Base-by-base conservation (phyloP, 2,329 filamentous ascomycete genomes). In the Epichloe gansuensis region DNA sequence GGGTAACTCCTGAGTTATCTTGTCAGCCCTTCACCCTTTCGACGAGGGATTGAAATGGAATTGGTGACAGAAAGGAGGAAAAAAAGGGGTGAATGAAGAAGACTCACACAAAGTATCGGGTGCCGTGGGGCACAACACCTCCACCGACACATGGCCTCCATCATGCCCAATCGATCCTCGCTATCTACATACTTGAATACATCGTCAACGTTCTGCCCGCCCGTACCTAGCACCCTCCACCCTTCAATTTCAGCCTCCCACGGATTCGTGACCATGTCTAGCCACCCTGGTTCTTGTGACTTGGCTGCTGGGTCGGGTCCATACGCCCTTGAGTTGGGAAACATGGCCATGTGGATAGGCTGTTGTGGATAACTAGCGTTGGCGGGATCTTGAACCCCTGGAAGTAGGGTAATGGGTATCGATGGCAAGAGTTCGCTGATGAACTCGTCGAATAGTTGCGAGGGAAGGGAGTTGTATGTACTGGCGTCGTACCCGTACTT, bases 401-500 rank as follows among this genome's bases (percentile, higher is more conserved):
- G 89, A 56, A 98, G 78, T 17, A 98, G 73, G 0, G 93, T 98
- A 51, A 98, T 75, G 3, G 93, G 91, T 28, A 98, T 81, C 15
- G 85, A 86, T 2, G 91, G 90, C 3, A 98, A 80, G 12, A 98
- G 74, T 46, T 85, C 78, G 1, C 85, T 75, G 37, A 98, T 78
- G 66, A 95, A 93, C 5, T 80, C 76, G 71, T 98, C 93, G 37
- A 98, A 78, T 46, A 88, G 83, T 53, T 86, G 82, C 3, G 88
- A 90, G 0, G 93, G 93, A 1, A 86, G 75, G 2, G 91, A 77
- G 64, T 98, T 95, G 74, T 96, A 98, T 0, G 86, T 70, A 52
- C 85, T 83, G 53, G 88, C 82, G 67, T 98, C 93, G 71, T 97
- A 97, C 55, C 93, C 91, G 69, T 96, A 97, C 65, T 94, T 95